A percentile compares a stretch with the other conserved stretches of the same genome.
Evolutionary conservation across 2,329 filamentous ascomycete genomes (phyloP).

Genomic region (Aureobasidium lini): DNA sequence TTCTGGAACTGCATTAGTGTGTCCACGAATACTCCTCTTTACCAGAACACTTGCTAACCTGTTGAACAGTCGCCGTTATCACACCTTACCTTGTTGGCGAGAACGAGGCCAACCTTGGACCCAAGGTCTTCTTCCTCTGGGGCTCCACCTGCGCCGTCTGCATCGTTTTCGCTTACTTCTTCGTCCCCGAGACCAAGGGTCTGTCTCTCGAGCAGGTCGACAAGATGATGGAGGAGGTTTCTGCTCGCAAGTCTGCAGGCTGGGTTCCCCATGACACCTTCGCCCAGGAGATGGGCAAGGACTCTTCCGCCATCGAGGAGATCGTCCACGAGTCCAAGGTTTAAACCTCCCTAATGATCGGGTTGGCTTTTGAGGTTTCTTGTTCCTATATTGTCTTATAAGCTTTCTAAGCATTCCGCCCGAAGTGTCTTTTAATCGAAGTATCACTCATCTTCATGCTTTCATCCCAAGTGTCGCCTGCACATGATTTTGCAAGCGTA

Average conservation of each 20-base stretch:
- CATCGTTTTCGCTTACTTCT: slow-evolving; percentile 30
- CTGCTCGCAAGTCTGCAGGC: slow-evolving; percentile 31
- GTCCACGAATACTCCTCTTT: no score
- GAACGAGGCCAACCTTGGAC: slow-evolving; percentile 46
- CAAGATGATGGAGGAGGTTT: slow-evolving; percentile 40
- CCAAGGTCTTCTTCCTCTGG: slow-evolving; percentile 43
- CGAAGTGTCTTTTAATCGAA: neutral
- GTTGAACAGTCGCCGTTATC: slow-evolving; percentile 43
- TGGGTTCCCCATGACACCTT: slow-evolving; percentile 28
- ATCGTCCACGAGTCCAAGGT: slow-evolving; percentile 14
- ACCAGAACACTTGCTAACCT: neutral
- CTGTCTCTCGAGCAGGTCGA: slow-evolving; percentile 33
- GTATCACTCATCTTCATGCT: neutral
- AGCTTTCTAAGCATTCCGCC: neutral
- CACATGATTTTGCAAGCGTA: no score
- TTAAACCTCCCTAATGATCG: neutral
- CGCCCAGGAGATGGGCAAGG: slow-evolving; percentile 21
- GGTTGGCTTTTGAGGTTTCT: neutral
- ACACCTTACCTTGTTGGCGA: slow-evolving; percentile 62
- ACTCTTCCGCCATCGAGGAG: slow-evolving; percentile 12
- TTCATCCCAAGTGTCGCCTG: no score
- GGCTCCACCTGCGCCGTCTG: slow-evolving; percentile 29
- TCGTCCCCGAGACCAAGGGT: slow-evolving; percentile 34
- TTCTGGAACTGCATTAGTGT: slow-evolving; percentile 73
- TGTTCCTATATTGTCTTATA: slow-evolving; percentile 3